phyloP scores from a whole-genome alignment of 305 asterid species.

The Euphrasia arctica region DNA sequence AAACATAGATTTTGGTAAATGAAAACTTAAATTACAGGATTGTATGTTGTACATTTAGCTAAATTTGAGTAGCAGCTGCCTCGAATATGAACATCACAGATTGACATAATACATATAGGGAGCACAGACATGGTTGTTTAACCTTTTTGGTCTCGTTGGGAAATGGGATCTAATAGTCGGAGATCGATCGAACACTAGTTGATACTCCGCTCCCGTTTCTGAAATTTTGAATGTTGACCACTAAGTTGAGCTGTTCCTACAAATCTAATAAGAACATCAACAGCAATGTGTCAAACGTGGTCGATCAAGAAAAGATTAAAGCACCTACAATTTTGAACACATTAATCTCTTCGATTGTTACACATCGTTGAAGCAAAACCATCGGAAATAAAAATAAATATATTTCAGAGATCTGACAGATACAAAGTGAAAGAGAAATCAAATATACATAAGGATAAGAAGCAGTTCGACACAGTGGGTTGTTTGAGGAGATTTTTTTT shows the following conservation, averaged over 20 bases:
- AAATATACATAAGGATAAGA: not conserved
- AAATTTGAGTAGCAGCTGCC: too few relatives aligned
- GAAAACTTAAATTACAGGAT: too few relatives aligned
- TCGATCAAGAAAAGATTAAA: not conserved
- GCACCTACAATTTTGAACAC: not conserved
- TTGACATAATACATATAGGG: too few relatives aligned
- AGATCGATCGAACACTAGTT: not conserved
- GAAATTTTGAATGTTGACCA: not conserved
- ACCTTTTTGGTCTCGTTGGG: too few relatives aligned
- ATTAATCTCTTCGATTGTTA: constrained; percentile 20
- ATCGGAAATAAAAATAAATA: not conserved
- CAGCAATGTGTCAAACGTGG: not conserved
- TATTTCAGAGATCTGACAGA: not conserved
- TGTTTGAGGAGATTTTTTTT: not conserved
- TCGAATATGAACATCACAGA: too few relatives aligned
- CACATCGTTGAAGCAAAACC: not conserved
- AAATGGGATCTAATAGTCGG: not conserved
- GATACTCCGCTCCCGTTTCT: not conserved
- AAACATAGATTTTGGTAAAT: too few relatives aligned
- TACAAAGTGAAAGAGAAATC: not conserved
- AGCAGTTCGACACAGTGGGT: constrained; percentile 1
- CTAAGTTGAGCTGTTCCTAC: not conserved
- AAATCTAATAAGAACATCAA: constrained; percentile 11
- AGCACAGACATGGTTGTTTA: too few relatives aligned
- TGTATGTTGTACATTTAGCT: too few relatives aligned